Evolutionary conservation across 2,329 filamentous ascomycete species (phyloP).

Genomic region (Endocalyx cinctus): DNA sequence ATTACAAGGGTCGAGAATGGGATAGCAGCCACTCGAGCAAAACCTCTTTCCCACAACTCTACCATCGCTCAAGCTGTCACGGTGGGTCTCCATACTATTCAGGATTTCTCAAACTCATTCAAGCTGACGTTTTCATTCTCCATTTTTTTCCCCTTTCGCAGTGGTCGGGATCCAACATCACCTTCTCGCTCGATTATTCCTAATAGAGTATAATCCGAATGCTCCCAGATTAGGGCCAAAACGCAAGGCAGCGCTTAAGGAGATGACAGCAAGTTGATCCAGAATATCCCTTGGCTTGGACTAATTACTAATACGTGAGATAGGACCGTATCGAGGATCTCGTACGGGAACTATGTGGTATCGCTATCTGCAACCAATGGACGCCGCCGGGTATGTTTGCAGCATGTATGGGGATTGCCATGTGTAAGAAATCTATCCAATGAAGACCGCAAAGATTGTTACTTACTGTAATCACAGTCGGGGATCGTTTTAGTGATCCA

Average conservation of each 20-base stretch:
- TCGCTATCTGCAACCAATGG: conserved; percentile 51
- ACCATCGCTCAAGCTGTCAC: conserved; percentile 52
- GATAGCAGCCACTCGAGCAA: too few species aligned
- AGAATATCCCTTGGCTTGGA: not conserved
- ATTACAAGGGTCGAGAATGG: conserved; percentile 35
- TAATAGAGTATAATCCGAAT: conserved; percentile 51
- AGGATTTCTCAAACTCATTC: not conserved
- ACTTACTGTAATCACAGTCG: conserved; percentile 27
- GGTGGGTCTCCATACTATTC: conserved; percentile 28
- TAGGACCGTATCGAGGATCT: conserved; percentile 41
- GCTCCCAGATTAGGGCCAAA: conserved; percentile 44
- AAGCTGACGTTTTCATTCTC: too few species aligned
- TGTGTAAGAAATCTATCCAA: conserved; percentile 32
- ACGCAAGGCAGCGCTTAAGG: conserved; percentile 29
- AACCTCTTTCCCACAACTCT: conserved; percentile 52
- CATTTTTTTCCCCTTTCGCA: conserved; percentile 21
- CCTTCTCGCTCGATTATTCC: conserved; percentile 52
- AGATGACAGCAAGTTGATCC: conserved; percentile 33
- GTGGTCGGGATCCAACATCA: conserved; percentile 58
- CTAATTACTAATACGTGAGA: conserved; percentile 10
- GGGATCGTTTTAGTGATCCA: conserved; percentile 43
- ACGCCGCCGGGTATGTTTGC: conserved; percentile 54
- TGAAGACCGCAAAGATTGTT: not conserved
- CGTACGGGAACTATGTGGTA: conserved; percentile 53
- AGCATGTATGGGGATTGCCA: conserved; percentile 50